Evolutionary conservation across 805 yeast genomes (phyloP), one percentile per base, ranked within the genome.

Genomic region (Candida berthetii): DNA sequence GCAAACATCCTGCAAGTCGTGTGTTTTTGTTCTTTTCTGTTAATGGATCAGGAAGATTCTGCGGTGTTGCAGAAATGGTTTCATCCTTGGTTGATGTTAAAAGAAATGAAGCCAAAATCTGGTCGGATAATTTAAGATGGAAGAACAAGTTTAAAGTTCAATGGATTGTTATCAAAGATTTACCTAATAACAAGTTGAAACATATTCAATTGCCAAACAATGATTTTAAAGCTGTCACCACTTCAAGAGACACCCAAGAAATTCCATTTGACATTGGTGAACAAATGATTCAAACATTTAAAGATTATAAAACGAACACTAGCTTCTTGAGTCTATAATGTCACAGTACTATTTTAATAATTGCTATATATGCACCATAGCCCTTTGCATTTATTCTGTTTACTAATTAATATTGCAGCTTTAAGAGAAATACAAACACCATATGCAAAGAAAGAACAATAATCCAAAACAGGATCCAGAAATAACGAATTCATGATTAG

Each of bases 221-320:
- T 49, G 78, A 71, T 22, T 61, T 61, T 49, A 66, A 65, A 50
- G 74, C 80, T 1, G 77, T 80, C 1, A 73, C 82, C 1, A 69
- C 72, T 47, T 77, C 83, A 16, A 69, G 84, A 48, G 85, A 80
- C 49, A 75, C 83, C 0, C 83, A 78, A 54, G 80, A 75, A 42
- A 48, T 78, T 17, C 79, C 83, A 1, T 62, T 60, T 38, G 67
- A 64, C 3, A 59, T 72, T 24, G 83, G 79, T 1, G 43, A 60
- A 9, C 60, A 70, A 16, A 69, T 78, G 69, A 42, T 79, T 33
- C 64, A 68, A 20, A 61, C 74, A 4, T 74, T 76, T 48, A 53
- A 57, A 36, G 48, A 45, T 17, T 40, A 43, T 3, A 42, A 42
- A 24, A 47, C 53, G 1, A 29, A 8, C 10, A 18, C 53, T 1